These are phyloP conservation scores for Lactarius sanguifluus DNA, from an alignment of 768 basidiomycete genomes.

Conservation along the genomic window DNA sequence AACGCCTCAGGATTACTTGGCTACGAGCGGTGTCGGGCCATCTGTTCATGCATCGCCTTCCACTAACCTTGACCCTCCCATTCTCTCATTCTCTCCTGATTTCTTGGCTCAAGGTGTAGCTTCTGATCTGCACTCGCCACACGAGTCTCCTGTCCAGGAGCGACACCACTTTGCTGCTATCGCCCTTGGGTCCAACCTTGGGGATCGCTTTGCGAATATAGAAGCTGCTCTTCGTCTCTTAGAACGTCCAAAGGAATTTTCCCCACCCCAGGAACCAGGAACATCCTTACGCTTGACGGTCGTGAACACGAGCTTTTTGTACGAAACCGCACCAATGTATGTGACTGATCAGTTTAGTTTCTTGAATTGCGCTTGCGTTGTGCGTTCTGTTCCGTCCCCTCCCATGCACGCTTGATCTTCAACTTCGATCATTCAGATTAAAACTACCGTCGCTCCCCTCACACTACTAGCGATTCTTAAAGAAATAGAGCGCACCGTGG, in stretches of 20 bases:
- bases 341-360: conserved; percentile 86
- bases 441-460: conserved; percentile 64
- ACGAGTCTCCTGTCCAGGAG: neutral
- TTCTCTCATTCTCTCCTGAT: neutral
- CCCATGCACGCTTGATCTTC: neutral
- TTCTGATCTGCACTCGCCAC: neutral
- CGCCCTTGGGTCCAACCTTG: conserved; percentile 88
- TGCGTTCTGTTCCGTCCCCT: conserved; percentile 41
- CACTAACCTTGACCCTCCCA: conserved; percentile 15
- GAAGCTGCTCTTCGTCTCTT: conserved; percentile 72
- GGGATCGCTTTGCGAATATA: conserved; percentile 82
- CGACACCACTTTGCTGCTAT: conserved; percentile 55
- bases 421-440: conserved; percentile 50
- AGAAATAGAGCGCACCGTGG: conserved; percentile 67
- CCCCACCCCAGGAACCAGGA: conserved; percentile 33
- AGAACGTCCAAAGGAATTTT: conserved; percentile 46
- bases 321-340: conserved; percentile 96
- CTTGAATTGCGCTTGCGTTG: conserved; percentile 89
- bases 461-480: conserved; percentile 67
- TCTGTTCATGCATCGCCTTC: conserved; percentile 12
- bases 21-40: neutral
- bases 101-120: neutral
- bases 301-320: conserved; percentile 83
- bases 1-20: conserved; percentile 40
- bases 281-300: conserved; percentile 42